Base-by-base conservation (phyloP, 2,329 filamentous ascomycete species). In the Fusarium concolor region DNA sequence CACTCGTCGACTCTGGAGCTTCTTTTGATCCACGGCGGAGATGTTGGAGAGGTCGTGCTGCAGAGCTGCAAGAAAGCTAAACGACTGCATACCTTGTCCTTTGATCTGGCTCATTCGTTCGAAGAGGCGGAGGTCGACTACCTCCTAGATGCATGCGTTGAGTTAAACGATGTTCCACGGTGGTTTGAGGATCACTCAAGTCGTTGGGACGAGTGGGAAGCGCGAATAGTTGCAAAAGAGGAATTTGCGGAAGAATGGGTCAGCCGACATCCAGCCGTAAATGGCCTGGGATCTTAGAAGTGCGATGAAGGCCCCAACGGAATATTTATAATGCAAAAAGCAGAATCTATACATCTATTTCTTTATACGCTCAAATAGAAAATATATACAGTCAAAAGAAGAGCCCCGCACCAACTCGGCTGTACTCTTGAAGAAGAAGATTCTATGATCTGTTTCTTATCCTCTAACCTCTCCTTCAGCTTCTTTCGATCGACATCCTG, bases 401-500 rank as follows among this genome's bases (percentile, higher is more conserved):
- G 2, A 29, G 28, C 2, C 11, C 29, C 41, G 4, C 20, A 2
- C 2, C 15, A 10, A 18, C 18, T 18, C 4, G 42, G 28, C 5
- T 9, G 22, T 2, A 59, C n/a, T 14, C 0, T 1, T 5, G 5
- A n/a, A 2, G 51, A 41, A 4, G 38, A 29, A 3, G 61, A 64
- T 0, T 59, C 41, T 4, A 64, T n/a, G 2, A 69, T 49, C 14
- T 69, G 65, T 2, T 41, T 24, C 12, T 69, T 62, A 9, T 43
- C 49, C 1, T 47, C 22, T 1, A 69, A 22, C 4, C 26, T 42
- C 3, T 55, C 45, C 26, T 20, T 58, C 2, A 69, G 7, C 15
- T 66, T 58, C 24, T 45, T 39, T 0, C 52, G 33, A 20, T 69
- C 65, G 10, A 69, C 12, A 12, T 69, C 65, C 15, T 69, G 66